Evolutionary conservation across 768 basidiomycete species (phyloP), one percentile per base, ranked within the genome.

Genomic region (Boletus edulis): DNA sequence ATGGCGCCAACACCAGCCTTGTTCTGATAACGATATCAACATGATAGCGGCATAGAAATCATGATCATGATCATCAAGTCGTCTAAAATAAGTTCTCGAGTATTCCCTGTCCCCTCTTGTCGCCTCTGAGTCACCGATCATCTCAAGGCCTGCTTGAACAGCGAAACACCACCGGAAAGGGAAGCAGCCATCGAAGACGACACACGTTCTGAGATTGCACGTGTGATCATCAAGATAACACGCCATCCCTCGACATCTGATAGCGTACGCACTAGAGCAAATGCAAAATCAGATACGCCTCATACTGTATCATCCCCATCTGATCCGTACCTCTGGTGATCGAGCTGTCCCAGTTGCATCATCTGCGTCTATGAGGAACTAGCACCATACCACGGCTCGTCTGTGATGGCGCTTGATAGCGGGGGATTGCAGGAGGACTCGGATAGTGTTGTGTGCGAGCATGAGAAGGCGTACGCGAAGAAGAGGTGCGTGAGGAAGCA

Each of bases 261-360:
- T 69, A 54, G 53, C 56, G 45, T 67, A 62, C 54, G 40, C n/a
- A 18, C 67, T 69, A 41, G 22, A 46, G n/a, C 22, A 68, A 58
- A 63, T 55, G 49, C 52, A 56, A 54, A 46, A 67, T 67, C 66
- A 67, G 64, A 59, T 12, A 10, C 8, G 46, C 27, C 59, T 56
- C 51, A 49, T 42, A 62, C 58, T 47, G 45, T 51, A 64, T 69
- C 62, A 62, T 9, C 20, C 34, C 57, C 62, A 46, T 32, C 44
- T 67, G 66, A 69, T 69, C 65, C 67, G 62, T 52, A 67, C 66
- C 67, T 57, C 46, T 11, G 29, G 38, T 51, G 64, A 66, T 67
- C 52, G 51, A 54, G 40, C 39, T 41, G 32, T 35, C 24, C n/a
- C 6, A 32, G 27, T 42, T 24, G 9, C 44, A 43, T 69, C 67